Percentiles rank a stretch among this genome's conserved stretches.
phyloP scores from a whole-genome alignment of 371 early-diverging fungal genomes.

The Mucor indicus region DNA sequence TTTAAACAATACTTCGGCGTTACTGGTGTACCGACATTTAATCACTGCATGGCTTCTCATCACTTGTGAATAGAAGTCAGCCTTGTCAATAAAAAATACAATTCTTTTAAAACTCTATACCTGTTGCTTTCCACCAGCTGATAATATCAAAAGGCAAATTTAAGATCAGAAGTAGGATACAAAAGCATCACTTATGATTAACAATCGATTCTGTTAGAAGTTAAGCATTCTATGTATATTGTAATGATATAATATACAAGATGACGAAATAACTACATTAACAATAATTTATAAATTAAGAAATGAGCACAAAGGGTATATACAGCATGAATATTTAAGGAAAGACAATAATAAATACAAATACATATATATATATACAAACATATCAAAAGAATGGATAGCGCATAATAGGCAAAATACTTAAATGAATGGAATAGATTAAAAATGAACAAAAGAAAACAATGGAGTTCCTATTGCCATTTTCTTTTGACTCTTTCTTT shows the following conservation, averaged over 20 bases:
- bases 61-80: neutral
- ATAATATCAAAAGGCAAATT: neutral
- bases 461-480: neutral
- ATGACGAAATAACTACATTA: neutral
- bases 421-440: slow-evolving; percentile 4
- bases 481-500: slow-evolving; percentile 4
- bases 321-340: slow-evolving; percentile 9
- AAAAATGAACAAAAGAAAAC: neutral
- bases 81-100: neutral
- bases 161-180: neutral
- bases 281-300: neutral
- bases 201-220: neutral
- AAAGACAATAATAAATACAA: slow-evolving; percentile 1
- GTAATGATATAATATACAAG: neutral
- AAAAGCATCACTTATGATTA: neutral
- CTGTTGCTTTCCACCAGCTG: neutral
- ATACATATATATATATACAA: slow-evolving; percentile 4
- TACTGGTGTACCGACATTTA: neutral
- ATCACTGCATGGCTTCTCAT: neutral
- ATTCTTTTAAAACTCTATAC: neutral
- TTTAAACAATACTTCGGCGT: neutral
- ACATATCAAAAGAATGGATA: slow-evolving; percentile 8
- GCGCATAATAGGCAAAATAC: slow-evolving; percentile 1
- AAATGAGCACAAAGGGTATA: slow-evolving; percentile 6
- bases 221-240: neutral